Evolutionary conservation across 2,329 filamentous ascomycete genomes (phyloP), one percentile per base, ranked within the genome.

Genomic region (Tothia fuscella): DNA sequence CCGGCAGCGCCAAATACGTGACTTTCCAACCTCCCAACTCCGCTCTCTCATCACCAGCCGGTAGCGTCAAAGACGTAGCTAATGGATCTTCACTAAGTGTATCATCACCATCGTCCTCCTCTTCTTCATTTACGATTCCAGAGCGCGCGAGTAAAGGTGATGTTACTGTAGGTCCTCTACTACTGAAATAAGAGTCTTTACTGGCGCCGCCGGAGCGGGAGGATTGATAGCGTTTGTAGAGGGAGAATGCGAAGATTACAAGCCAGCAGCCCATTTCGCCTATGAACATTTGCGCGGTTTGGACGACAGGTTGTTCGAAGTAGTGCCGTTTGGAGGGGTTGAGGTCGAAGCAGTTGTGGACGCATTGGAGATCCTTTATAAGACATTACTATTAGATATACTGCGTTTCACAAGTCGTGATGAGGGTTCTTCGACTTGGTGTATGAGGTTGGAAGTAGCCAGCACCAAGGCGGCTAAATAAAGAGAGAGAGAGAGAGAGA

Each of bases 241-340:
- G 63, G 17, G 74, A 68, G 56, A 82, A 78, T 38, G 73, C 54
- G 17, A 81, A 78, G 32, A 96, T 74, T 41, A 98, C 85, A 12
- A 96, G 72, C 88, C 89, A 98, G 67, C 87, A 93, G 48, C 87
- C 89, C 72, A 85, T 82, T 61, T 98, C 91, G 43, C 91, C 91
- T 47, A 95, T 73, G 60, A 98, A 98, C 91, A 98, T 98, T 61
- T 96, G 91, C 1, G 86, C 68, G 2, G 91, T 96, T 60, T 98
- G 91, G 42, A 96, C 78, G 40, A 98, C 88, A 14, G 91, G 91
- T 59, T 96, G 89, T 60, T 95, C 86, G 63, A 98, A 96, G 52
- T 75, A 73, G 48, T 74, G 67, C 41, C 76, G 80, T 50, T 80
- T 74, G 45, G 70, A 71, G 7, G 76, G 74, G 53, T 85, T 67